Conservation (phyloP, 495 filamentous ascomycete species). For the Hyaloscypha finlandica region DNA sequence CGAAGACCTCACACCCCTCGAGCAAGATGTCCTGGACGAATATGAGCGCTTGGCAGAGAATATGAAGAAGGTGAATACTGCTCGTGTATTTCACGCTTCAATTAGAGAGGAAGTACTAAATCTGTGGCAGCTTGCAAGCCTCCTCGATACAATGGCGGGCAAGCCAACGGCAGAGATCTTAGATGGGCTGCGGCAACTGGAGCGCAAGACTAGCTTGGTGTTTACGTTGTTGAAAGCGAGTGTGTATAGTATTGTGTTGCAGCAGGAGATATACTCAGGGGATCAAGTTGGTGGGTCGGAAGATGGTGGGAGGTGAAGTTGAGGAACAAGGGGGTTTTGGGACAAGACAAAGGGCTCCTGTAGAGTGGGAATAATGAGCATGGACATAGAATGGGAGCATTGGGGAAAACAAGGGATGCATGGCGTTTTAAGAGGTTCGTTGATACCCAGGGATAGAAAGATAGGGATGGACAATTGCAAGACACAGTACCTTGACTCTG, state of each 20-base stretch:
- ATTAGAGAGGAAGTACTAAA: background rate
- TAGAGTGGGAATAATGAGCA: background rate
- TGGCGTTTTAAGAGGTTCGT: slow-evolving; percentile 35
- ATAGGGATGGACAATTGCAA: slow-evolving; percentile 21
- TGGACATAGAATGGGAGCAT: slow-evolving; percentile 3
- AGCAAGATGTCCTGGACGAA: slow-evolving; percentile 94
- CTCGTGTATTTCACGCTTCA: slow-evolving; percentile 10
- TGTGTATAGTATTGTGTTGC: slow-evolving; percentile 96
- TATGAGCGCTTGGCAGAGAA: slow-evolving; percentile 86
- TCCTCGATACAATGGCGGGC: slow-evolving; percentile 62
- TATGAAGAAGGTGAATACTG: slow-evolving; percentile 72
- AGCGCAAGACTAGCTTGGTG: slow-evolving; percentile 90
- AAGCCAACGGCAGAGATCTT: slow-evolving; percentile 70
- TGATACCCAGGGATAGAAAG: slow-evolving; percentile 36
- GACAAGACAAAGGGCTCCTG: background rate
- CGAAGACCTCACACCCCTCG: slow-evolving; percentile 67
- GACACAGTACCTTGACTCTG: slow-evolving; percentile 28
- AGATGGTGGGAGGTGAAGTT: slow-evolving; percentile 27
- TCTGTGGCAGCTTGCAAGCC: slow-evolving; percentile 54
- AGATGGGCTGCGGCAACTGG: slow-evolving; percentile 83
- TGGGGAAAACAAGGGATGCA: slow-evolving; percentile 36
- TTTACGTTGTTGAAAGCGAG: slow-evolving; percentile 96
- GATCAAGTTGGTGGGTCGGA: slow-evolving; percentile 53
- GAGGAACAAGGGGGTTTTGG: slow-evolving; percentile 28
- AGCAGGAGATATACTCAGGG: slow-evolving; percentile 84